Conservation (phyloP, 2,329 filamentous ascomycete genomes). For the Aspergillus fumigatiaffinis region DNA sequence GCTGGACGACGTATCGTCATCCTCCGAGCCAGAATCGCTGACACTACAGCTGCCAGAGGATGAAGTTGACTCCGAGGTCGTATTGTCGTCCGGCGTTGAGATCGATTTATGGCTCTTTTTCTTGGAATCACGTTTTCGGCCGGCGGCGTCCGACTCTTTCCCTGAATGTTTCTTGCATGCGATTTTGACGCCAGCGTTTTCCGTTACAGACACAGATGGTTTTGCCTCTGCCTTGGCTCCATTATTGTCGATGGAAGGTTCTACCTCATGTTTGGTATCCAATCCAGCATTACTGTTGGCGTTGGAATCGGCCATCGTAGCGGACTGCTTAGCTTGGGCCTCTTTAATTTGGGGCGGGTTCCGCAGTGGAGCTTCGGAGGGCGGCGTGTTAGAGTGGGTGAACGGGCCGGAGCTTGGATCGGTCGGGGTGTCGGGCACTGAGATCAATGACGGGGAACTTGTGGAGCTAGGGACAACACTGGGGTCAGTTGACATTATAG, state of each 20-base stretch:
- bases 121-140: slow-evolving; percentile 15
- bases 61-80: slow-evolving; percentile 18
- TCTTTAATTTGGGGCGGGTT: slow-evolving; percentile 7
- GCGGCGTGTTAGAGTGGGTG: slow-evolving; percentile 18
- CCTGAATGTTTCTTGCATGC: slow-evolving; percentile 30
- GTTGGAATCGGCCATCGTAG: slow-evolving; percentile 30
- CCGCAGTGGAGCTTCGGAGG: slow-evolving; percentile 20
- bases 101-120: slow-evolving; percentile 21
- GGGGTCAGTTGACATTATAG: slow-evolving; percentile 11
- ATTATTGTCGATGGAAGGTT: slow-evolving; percentile 24
- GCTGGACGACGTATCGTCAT: slow-evolving; percentile 11
- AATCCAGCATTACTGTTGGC: slow-evolving; percentile 13
- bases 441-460: slow-evolving; percentile 4
- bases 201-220: slow-evolving; percentile 16
- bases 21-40: slow-evolving; percentile 15
- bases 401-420: slow-evolving; percentile 19
- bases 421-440: slow-evolving; percentile 14
- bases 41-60: slow-evolving; percentile 17
- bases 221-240: slow-evolving; percentile 22
- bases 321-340: slow-evolving; percentile 1
- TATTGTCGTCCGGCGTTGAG: slow-evolving; percentile 19
- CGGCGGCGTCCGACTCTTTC: slow-evolving; percentile 17
- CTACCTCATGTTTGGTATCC: slow-evolving; percentile 30
- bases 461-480: background rate
- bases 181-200: slow-evolving; percentile 23